Evolutionary conservation across 2,329 filamentous ascomycete species (phyloP), one percentile per base, ranked within the genome.

Genomic region (Fusarium nematophilum): DNA sequence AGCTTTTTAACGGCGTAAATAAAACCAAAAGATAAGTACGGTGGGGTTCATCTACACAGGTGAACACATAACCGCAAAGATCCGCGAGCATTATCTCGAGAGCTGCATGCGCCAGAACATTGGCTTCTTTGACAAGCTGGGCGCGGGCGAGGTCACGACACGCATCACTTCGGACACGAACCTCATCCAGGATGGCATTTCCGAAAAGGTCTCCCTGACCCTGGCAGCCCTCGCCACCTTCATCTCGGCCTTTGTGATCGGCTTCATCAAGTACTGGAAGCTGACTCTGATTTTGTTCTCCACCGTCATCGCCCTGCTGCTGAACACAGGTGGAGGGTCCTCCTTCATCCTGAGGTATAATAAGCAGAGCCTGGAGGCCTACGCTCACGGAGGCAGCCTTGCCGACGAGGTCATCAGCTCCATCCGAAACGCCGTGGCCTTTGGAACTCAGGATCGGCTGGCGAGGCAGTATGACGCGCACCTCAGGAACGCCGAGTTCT

Each of bases 391-490:
- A 62, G 94, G 93, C 52, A 93, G 90, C 2, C 85, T 98, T 10
- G 94, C 92, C 4, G 95, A 98, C 71, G 95, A 99, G 76, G 94
- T 97, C 48, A 85, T 99, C 69, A 93, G 92, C 74, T 97, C 93
- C 1, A 90, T 98, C 65, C 88, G 95, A 61, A 98, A 96, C 70
- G 91, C 94, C 6, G 88, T 92, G 7, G 95, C 95, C 25, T 99
- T 97, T 70, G 92, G 92, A 36, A 97, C 93, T 0, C 93, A 98
- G 75, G 90, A 94, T 51, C 93, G 94, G 62, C 84, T 98, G n/a
- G 92, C 94, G 9, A 84, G 84, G 59, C 90, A 94, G 73, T 98
- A 98, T 72, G 91, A 96, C 67, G 73, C 71, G 3, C 91, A 96
- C 72, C 80, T 98, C 26, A 76, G 77, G 36, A 83, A 85, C 49